These are phyloP conservation scores for Rhododendron ferrugineum DNA, from an alignment of 148 eudicot species.

Conservation along the genomic window DNA sequence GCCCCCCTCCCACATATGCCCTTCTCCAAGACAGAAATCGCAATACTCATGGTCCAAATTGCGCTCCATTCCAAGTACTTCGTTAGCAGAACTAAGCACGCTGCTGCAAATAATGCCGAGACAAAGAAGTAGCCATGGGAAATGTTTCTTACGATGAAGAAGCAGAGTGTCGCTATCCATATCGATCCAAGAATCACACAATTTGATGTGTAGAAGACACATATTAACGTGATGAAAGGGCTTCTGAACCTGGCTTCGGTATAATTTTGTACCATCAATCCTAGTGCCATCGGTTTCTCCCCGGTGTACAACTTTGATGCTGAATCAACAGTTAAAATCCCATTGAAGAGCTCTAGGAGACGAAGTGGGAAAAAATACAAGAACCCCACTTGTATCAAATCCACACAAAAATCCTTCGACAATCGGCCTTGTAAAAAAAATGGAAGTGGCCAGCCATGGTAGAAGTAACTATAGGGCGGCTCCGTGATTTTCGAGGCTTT, in stretches of 20 bases:
- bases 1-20: not conserved
- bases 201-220: constrained; percentile 12
- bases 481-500: constrained; percentile 13
- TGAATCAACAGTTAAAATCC: constrained; percentile 14
- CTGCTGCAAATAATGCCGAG: not conserved
- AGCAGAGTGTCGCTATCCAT: not conserved
- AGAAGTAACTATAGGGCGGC: not conserved
- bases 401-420: not conserved
- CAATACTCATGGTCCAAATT: constrained; percentile 8
- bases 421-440: not conserved
- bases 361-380: constrained; percentile 22
- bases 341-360: constrained; percentile 11
- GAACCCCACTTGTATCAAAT: constrained; percentile 4
- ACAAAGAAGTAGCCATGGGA: not conserved
- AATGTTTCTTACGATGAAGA: not conserved
- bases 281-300: not conserved
- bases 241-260: constrained; percentile 15
- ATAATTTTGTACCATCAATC: not conserved
- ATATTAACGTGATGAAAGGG: constrained; percentile 17
- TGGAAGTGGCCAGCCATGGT: constrained; percentile 3
- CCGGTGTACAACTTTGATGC: constrained; percentile 13
- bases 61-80: constrained; percentile 21
- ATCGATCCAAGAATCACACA: constrained; percentile 14
- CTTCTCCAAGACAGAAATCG: constrained; percentile 9
- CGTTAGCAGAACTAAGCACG: not conserved